phyloP scores from a whole-genome alignment of 352 stramenopile genomes.

The Phytophthora palmivora region DNA sequence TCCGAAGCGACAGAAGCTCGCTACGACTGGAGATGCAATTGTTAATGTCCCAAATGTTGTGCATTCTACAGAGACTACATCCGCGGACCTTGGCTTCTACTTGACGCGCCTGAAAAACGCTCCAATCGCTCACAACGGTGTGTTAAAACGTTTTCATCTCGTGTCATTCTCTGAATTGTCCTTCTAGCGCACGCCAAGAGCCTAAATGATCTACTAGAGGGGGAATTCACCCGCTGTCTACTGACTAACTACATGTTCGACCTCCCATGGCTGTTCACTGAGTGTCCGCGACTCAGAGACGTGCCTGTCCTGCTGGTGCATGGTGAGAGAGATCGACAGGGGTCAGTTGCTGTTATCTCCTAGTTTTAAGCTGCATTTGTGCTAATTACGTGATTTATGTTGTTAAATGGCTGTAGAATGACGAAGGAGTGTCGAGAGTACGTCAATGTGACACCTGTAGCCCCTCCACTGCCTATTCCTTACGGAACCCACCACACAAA shows the following conservation, averaged over 20 bases:
- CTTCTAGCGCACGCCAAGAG: conserved; percentile 50
- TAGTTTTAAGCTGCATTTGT: not conserved
- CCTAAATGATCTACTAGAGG: conserved; percentile 57
- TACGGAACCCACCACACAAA: conserved; percentile 91
- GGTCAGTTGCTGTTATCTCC: conserved; percentile 18
- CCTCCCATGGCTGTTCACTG: conserved; percentile 70
- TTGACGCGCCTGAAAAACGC: conserved; percentile 47
- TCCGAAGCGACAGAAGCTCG: conserved; percentile 37
- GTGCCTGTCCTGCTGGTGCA: conserved; percentile 83
- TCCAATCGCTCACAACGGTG: conserved; percentile 57
- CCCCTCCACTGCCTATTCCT: conserved; percentile 77
- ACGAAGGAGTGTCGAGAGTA: conserved; percentile 62
- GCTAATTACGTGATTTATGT: not conserved
- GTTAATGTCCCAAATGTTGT: not conserved
- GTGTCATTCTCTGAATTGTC: not conserved
- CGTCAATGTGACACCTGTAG: conserved; percentile 64
- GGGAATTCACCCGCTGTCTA: conserved; percentile 68
- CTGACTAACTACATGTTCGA: conserved; percentile 89
- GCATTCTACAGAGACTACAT: not conserved
- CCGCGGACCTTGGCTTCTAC: conserved; percentile 33
- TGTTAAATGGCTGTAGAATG: conserved; percentile 46
- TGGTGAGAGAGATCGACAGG: conserved; percentile 64
- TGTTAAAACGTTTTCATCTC: conserved; percentile 6
- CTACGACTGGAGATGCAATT: not conserved
- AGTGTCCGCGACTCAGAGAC: conserved; percentile 62